Evolutionary conservation across 805 yeast species (phyloP).

Genomic region (Kluyveromyces aestuarii): DNA sequence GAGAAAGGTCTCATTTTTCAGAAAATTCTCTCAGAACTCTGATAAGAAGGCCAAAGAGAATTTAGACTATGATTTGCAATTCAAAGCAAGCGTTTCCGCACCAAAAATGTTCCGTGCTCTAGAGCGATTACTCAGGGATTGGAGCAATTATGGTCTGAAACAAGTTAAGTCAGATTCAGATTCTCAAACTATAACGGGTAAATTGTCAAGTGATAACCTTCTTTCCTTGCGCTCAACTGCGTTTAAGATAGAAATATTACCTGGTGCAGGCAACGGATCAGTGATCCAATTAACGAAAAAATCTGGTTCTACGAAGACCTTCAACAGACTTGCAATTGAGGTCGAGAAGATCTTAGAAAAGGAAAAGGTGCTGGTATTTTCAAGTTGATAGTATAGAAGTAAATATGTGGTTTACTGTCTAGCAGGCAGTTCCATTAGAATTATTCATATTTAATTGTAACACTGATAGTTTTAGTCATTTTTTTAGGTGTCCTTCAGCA

Average conservation of each 20-base stretch:
- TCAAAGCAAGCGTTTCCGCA: constrained; percentile 27
- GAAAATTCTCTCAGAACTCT: constrained; percentile 25
- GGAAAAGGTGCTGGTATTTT: constrained; percentile 46
- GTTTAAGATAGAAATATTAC: constrained; percentile 45
- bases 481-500: constrained; percentile 4
- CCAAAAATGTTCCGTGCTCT: constrained; percentile 58
- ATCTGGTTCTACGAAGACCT: constrained; percentile 57
- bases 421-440: background rate
- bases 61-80: constrained; percentile 11
- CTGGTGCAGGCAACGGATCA: constrained; percentile 39
- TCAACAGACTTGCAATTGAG: constrained; percentile 50
- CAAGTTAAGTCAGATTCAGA: constrained; percentile 40
- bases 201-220: constrained; percentile 51
- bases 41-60: constrained; percentile 6
- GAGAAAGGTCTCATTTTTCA: constrained; percentile 25
- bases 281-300: constrained; percentile 50
- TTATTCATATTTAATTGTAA: background rate
- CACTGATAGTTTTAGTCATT: background rate
- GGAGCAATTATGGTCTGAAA: constrained; percentile 65
- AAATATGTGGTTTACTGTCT: background rate
- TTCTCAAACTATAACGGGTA: constrained; percentile 44
- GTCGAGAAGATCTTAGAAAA: constrained; percentile 55
- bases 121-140: constrained; percentile 49
- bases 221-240: constrained; percentile 55
- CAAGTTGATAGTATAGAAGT: constrained; percentile 3